phyloP scores from a whole-genome alignment of 2,329 filamentous ascomycete genomes.

The Diaporthe citriasiana region DNA sequence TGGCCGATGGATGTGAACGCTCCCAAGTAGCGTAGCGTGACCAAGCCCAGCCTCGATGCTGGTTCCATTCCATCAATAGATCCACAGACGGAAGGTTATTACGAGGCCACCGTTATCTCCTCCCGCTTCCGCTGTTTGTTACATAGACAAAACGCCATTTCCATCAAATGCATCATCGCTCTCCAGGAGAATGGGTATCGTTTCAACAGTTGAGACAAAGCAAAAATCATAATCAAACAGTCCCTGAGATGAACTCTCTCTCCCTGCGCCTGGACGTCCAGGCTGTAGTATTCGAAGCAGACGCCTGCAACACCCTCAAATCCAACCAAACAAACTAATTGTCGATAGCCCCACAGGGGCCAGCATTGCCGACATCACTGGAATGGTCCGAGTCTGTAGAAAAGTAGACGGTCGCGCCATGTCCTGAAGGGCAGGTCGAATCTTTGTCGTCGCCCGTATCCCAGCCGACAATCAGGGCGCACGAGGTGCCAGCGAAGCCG shows the following conservation, averaged over 20 bases:
- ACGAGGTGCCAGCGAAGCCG: slow-evolving; percentile 34
- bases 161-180: slow-evolving; percentile 7
- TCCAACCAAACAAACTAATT: not conserved
- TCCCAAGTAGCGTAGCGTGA: not conserved
- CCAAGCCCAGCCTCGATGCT: not conserved
- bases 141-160: slow-evolving; percentile 15
- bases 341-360: slow-evolving; percentile 33
- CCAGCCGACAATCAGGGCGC: slow-evolving; percentile 39
- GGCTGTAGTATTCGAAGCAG: not conserved
- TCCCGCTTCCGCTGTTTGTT: slow-evolving; percentile 26
- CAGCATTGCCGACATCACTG: slow-evolving; percentile 35
- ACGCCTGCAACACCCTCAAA: not conserved
- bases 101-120: not conserved
- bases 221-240: slow-evolving; percentile 18
- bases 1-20: not conserved
- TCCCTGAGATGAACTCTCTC: not conserved
- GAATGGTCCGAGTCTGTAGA: not conserved
- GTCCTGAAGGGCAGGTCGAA: slow-evolving; percentile 33
- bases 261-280: not conserved
- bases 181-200: slow-evolving; percentile 14
- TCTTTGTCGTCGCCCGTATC: slow-evolving; percentile 24
- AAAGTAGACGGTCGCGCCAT: slow-evolving; percentile 29
- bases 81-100: slow-evolving; percentile 7
- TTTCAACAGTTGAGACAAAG: slow-evolving; percentile 6
- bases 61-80: not conserved